These are phyloP conservation scores for Chlorella sp. DNA, from an alignment of 139 green algal genomes.

Conservation along the genomic window DNA sequence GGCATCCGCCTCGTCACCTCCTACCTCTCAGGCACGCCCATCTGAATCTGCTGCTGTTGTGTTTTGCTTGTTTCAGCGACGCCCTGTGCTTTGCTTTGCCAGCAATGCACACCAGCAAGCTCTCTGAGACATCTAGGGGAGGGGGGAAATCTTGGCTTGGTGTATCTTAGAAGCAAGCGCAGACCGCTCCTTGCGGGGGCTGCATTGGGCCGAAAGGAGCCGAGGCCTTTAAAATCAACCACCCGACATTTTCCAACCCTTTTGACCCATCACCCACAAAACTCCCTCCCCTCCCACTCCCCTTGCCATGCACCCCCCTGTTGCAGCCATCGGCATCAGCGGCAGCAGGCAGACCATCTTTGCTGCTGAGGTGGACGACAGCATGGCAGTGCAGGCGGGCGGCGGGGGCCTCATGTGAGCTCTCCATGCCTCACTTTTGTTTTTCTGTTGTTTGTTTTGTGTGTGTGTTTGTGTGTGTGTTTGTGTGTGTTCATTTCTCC, in stretches of 20 bases:
- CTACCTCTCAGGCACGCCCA: constrained; percentile 42
- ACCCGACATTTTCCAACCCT: no score
- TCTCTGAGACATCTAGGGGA: no score
- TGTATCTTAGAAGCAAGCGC: no score
- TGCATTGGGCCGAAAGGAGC: no score
- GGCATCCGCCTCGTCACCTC: constrained; percentile 60
- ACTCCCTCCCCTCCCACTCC: background rate
- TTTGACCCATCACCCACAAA: background rate
- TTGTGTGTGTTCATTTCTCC: no score
- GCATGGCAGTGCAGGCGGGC: constrained; percentile 48
- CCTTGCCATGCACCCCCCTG: background rate
- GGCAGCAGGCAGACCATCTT: constrained; percentile 73
- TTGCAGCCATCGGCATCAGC: constrained; percentile 55
- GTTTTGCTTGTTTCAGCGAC: no score
- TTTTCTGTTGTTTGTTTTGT: background rate
- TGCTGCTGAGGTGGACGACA: constrained; percentile 76
- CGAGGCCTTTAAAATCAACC: no score
- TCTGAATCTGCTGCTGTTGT: background rate
- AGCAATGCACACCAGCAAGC: background rate
- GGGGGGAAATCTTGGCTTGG: no score
- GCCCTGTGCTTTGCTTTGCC: no score
- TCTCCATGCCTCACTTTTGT: background rate
- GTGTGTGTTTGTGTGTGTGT: no score
- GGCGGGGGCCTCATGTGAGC: constrained; percentile 60
- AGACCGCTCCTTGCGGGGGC: no score